Evolutionary conservation across 805 yeast genomes (phyloP).

Genomic region (Lachancea mirantina): DNA sequence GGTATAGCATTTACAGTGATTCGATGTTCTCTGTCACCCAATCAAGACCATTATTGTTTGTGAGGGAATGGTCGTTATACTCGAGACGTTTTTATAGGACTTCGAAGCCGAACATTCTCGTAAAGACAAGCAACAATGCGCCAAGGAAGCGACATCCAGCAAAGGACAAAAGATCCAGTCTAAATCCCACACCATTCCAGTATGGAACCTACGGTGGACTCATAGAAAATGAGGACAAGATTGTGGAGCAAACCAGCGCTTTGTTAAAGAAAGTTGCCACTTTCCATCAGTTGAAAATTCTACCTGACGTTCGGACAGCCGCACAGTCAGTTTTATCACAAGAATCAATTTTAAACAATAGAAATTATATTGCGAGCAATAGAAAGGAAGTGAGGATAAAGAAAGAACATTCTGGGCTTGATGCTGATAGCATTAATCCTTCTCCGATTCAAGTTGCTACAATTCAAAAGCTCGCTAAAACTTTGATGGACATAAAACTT

Average conservation of each 20-base stretch:
- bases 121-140: no score
- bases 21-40: no score
- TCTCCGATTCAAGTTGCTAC: constrained; percentile 82
- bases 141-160: no score
- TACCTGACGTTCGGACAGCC: constrained; percentile 59
- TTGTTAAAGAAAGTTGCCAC: constrained; percentile 46
- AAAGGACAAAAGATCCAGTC: neutral
- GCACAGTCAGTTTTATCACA: constrained; percentile 46
- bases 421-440: constrained; percentile 36
- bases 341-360: constrained; percentile 35
- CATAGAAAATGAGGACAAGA: constrained; percentile 33
- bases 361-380: constrained; percentile 13
- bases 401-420: neutral
- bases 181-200: constrained; percentile 15
- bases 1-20: no score
- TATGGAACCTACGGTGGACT: constrained; percentile 47
- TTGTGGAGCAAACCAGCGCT: constrained; percentile 32
- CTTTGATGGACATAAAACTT: constrained; percentile 34
- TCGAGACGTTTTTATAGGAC: no score
- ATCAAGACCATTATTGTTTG: no score
- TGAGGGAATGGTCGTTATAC: no score
- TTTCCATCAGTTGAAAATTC: constrained; percentile 60
- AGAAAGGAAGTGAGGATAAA: constrained; percentile 7
- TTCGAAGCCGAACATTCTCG: no score
- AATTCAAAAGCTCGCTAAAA: constrained; percentile 34